A percentile compares a stretch with the other conserved stretches of the same genome.
phyloP scores from a whole-genome alignment of 352 stramenopile species.

The Phytopythium aichiense region DNA sequence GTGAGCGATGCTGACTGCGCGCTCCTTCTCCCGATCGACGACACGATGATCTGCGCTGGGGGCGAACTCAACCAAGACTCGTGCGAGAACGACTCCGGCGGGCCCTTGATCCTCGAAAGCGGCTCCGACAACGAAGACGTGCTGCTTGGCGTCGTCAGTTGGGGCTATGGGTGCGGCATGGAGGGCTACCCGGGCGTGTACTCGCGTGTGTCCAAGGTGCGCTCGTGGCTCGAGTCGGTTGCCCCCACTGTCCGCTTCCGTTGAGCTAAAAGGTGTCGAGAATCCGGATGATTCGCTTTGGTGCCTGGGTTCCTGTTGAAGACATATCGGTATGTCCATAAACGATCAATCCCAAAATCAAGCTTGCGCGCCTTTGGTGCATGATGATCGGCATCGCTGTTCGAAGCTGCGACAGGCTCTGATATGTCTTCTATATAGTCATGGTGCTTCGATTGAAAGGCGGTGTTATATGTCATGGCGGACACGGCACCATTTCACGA shows the following conservation, averaged over 20 bases:
- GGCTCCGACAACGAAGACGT: slow-evolving; percentile 23
- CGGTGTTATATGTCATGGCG: too few relatives aligned
- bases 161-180: slow-evolving; percentile 49
- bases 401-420: too few relatives aligned
- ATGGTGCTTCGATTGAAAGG: too few relatives aligned
- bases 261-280: slow-evolving; percentile 5
- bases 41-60: slow-evolving; percentile 53
- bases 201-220: slow-evolving; percentile 37
- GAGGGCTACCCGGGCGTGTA: slow-evolving; percentile 53
- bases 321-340: too few relatives aligned
- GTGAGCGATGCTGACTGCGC: slow-evolving; percentile 36
- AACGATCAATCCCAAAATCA: too few relatives aligned
- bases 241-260: slow-evolving; percentile 13
- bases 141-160: slow-evolving; percentile 58
- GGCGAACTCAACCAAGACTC: slow-evolving; percentile 34
- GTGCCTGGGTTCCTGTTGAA: neutral
- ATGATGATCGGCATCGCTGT: too few relatives aligned
- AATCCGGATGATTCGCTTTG: neutral
- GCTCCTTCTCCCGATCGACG: slow-evolving; percentile 20
- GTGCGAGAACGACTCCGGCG: slow-evolving; percentile 59
- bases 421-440: too few relatives aligned
- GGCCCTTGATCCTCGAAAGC: slow-evolving; percentile 36
- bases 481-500: too few relatives aligned
- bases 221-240: slow-evolving; percentile 39
- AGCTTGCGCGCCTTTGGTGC: too few relatives aligned